Base-by-base conservation (phyloP, 83 land plant genomes). In the Diphasiastrum complanatum region DNA sequence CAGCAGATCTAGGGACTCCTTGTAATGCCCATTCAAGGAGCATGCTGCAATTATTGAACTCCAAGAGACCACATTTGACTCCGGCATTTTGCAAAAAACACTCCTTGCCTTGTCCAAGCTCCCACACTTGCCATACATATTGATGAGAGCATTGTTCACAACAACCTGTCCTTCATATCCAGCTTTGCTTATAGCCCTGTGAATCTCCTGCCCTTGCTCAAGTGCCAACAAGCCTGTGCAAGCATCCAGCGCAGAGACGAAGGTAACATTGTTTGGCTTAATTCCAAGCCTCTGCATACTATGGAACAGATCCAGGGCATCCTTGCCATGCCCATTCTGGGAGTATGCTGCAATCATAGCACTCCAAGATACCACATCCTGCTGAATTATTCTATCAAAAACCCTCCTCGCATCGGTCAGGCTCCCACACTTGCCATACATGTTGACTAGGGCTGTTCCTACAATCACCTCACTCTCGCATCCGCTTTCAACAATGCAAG, bases 1-100 rank as follows among this genome's bases (percentile, higher is more conserved):
- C 19, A 34, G 36, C 16, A 59, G 61, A 38, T 59, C 36, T 30
- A 59, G 53, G 11, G 51, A 38, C 46, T 59, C 18, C 1, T 35
- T 14, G n/a, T 18, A 14, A 14, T 14, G 12, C 18, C 45, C 45
- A 41, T 41, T 14, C 1, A 14, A 18, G n/a, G 61, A 18, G 43
- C 26, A 59, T 33, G 61, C 23, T 33, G 43, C 11, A 35, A 11
- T 11, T 33, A 11, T 0, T 32, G 36, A 16, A 33, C 43, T 30
- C 34, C 16, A 59, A 4, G 61, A 34, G 34, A 59, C 51, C 5
- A 59, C 1, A 59, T 59, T 26, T n/a, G 20, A 25, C 14, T 12
- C 11, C 0, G 8, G 61, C 51, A 59, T 28, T 36, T 59, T n/a
- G 1, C 19, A n/a, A 35, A 59, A 59, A 6, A 59, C 0, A 33